Evolutionary conservation across 208 protist species (phyloP).

Genomic region (Crithidia fasciculata): DNA sequence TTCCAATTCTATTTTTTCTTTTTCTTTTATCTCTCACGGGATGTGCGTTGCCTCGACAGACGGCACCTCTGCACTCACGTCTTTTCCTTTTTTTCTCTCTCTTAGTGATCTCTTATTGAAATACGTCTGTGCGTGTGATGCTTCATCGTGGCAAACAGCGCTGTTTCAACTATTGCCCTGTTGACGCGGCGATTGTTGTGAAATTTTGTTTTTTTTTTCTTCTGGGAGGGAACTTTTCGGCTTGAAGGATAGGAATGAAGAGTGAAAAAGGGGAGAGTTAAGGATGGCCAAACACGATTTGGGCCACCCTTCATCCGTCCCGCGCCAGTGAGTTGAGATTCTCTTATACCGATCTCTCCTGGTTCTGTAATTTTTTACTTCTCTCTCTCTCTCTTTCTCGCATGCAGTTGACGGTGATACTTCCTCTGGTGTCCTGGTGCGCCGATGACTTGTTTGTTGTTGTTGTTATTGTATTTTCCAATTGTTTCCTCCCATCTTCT

Average conservation of each 20-base stretch:
- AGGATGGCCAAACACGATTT: slow-evolving; percentile 6
- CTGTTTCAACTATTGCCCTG: neutral
- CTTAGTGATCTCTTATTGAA: neutral
- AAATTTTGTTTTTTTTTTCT: slow-evolving; percentile 9
- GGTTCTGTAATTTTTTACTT: neutral
- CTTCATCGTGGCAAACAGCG: no score
- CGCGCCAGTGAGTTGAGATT: no score
- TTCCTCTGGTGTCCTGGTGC: no score
- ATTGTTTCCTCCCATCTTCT: neutral
- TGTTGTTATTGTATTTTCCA: slow-evolving; percentile 11
- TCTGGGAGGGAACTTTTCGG: neutral
- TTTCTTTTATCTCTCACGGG: no score
- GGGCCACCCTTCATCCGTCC: neutral
- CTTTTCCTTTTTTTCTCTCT: neutral
- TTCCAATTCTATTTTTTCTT: no score
- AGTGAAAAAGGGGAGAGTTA: neutral
- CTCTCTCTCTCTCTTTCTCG: slow-evolving; percentile 1
- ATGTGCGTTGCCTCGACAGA: neutral
- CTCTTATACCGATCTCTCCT: neutral
- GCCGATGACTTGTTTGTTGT: slow-evolving; percentile 9
- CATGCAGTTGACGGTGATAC: no score
- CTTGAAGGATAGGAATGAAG: neutral
- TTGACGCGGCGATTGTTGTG: neutral
- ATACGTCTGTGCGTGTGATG: no score
- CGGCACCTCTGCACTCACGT: neutral